These are phyloP conservation scores for Quercus dentata DNA, from an alignment of 306 rosid species.

Conservation along the genomic window DNA sequence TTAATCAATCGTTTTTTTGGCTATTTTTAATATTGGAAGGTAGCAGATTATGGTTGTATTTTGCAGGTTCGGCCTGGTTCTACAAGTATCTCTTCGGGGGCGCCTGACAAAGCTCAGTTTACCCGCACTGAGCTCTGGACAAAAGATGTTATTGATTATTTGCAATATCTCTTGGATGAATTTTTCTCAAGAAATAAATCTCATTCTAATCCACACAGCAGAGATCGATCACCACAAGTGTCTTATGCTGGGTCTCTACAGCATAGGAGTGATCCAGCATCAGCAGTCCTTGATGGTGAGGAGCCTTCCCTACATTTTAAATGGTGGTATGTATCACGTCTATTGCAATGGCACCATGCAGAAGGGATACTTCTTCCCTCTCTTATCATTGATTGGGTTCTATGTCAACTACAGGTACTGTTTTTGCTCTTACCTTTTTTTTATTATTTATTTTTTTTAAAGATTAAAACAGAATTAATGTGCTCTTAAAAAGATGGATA, in stretches of 20 bases:
- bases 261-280: slow-evolving; percentile 49
- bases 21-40: slow-evolving; percentile 25
- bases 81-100: slow-evolving; percentile 56
- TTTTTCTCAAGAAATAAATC: slow-evolving; percentile 57
- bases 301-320: slow-evolving; percentile 81
- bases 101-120: slow-evolving; percentile 69
- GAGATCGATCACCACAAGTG: slow-evolving; percentile 63
- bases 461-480: slow-evolving; percentile 3
- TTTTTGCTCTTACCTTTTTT: slow-evolving; percentile 6
- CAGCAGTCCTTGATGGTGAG: slow-evolving; percentile 55
- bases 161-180: slow-evolving; percentile 82
- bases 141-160: slow-evolving; percentile 79
- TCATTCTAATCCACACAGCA: slow-evolving; percentile 44
- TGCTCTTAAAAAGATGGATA: slow-evolving; percentile 5
- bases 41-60: slow-evolving; percentile 32
- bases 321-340: slow-evolving; percentile 94
- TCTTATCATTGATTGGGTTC: slow-evolving; percentile 89
- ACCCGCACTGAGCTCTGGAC: slow-evolving; percentile 92
- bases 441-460: background rate
- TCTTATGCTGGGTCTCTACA: slow-evolving; percentile 54
- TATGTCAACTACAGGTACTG: slow-evolving; percentile 77
- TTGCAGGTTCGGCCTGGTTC: slow-evolving; percentile 76
- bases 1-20: background rate
- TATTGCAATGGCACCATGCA: slow-evolving; percentile 91
- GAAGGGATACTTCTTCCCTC: slow-evolving; percentile 87